phyloP scores from a whole-genome alignment of 768 basidiomycete genomes.

The button mushroom (Agaricus bisporus) region DNA sequence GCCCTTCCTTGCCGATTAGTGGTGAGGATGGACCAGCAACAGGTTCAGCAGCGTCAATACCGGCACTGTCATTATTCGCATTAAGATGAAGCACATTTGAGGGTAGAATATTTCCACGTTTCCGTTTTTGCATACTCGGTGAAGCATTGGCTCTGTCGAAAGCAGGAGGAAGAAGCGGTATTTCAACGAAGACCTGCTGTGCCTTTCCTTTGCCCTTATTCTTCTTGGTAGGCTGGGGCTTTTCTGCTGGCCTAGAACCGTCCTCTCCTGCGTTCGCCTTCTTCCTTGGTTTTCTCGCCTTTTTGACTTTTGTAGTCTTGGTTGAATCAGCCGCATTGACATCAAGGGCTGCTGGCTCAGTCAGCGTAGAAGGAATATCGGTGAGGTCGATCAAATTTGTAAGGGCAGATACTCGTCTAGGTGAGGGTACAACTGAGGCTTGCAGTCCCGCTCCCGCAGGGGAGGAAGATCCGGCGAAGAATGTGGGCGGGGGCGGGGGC shows the following conservation, averaged over 20 bases:
- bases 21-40: background rate
- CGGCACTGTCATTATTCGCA: background rate
- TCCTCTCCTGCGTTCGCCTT: constrained; percentile 14
- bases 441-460: background rate
- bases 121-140: background rate
- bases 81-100: constrained; percentile 4
- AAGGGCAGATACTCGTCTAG: background rate
- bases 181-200: background rate
- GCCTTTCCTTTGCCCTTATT: background rate
- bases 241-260: background rate
- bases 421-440: constrained; percentile 15
- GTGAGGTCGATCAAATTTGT: constrained; percentile 23
- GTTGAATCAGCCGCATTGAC: background rate
- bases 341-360: background rate
- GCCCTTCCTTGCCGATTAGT: background rate
- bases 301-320: constrained; percentile 14
- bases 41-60: background rate
- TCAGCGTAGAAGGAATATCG: constrained; percentile 20
- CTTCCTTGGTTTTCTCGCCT: constrained; percentile 23
- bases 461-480: constrained; percentile 42
- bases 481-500: constrained; percentile 38
- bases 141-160: background rate
- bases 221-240: background rate
- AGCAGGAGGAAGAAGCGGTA: background rate
- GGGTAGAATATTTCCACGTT: background rate